Percentiles rank a stretch among this genome's conserved stretches.
Conservation (phyloP, 257 asterid species). For the Penstemon davidsonii region DNA sequence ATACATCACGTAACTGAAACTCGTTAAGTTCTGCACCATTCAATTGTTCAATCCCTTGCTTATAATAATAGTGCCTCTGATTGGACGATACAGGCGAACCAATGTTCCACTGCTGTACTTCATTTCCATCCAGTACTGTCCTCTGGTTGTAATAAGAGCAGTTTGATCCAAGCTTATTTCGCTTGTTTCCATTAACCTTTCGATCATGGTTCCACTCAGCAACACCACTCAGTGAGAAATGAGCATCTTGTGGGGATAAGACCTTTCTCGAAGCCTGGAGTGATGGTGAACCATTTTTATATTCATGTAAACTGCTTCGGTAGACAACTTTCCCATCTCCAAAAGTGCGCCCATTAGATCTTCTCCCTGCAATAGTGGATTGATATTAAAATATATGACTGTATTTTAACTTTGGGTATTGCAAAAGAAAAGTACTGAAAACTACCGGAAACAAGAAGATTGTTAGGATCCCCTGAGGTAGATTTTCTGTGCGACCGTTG, state of each 20-base stretch:
- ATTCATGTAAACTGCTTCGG: conserved; percentile 37
- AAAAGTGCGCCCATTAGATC: conserved; percentile 50
- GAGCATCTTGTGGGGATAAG: conserved; percentile 60
- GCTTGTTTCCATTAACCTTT: conserved; percentile 38
- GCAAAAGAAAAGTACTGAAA: conserved; percentile 8
- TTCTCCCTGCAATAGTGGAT: conserved; percentile 57
- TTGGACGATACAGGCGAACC: conserved; percentile 50
- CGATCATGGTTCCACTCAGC: too few relatives aligned
- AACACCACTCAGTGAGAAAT: conserved; percentile 16
- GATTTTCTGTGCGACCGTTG: conserved; percentile 88
- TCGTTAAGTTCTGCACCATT: conserved; percentile 55
- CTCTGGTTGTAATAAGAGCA: conserved; percentile 48
- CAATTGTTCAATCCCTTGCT: conserved; percentile 42
- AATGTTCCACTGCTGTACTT: conserved; percentile 55
- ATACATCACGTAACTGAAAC: conserved; percentile 68
- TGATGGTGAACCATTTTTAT: conserved; percentile 66
- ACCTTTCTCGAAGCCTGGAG: conserved; percentile 52
- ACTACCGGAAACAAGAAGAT: conserved; percentile 53
- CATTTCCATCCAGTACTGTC: conserved; percentile 48
- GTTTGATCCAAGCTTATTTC: conserved; percentile 47
- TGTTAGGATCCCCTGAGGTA: conserved; percentile 57
- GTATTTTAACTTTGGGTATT: not conserved
- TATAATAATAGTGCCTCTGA: conserved; percentile 40
- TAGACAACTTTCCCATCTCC: conserved; percentile 59
- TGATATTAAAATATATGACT: not conserved